Percentiles rank a stretch among this genome's conserved stretches.
Evolutionary conservation across 768 basidiomycete genomes (phyloP).

Genomic region (Macrocybe gigantea): DNA sequence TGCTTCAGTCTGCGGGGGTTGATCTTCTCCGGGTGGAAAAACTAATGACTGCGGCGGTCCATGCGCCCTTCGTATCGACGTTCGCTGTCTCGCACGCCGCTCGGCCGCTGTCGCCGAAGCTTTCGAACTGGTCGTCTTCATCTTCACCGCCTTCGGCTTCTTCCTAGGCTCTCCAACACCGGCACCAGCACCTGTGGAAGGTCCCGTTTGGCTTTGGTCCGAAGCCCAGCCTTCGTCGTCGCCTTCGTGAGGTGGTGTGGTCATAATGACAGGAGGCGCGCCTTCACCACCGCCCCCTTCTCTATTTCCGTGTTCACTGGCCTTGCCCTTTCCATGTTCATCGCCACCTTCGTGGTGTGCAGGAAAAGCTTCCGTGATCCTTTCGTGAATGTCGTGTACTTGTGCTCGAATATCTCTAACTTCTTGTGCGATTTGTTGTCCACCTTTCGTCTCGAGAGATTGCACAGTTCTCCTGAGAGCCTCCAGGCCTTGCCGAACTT

Average conservation of each 20-base stretch:
- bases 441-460: not conserved
- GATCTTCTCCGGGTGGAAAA: not conserved
- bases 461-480: constrained; percentile 5
- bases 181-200: constrained; percentile 3
- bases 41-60: constrained; percentile 2
- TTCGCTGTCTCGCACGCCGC: constrained; percentile 7
- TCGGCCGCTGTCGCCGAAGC: constrained; percentile 6
- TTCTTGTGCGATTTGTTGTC: constrained; percentile 3
- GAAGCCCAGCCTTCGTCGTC: constrained; percentile 66
- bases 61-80: constrained; percentile 9
- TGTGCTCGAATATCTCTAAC: not conserved
- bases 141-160: constrained; percentile 8
- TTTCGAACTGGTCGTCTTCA: constrained; percentile 1
- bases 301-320: not conserved
- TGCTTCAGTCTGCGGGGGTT: not conserved
- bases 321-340: not conserved
- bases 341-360: constrained; percentile 8
- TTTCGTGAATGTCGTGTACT: constrained; percentile 8
- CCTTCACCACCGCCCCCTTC: too few species aligned
- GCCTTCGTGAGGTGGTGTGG: constrained; percentile 25
- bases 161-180: constrained; percentile 5
- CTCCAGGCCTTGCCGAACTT: not conserved
- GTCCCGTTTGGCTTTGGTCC: constrained; percentile 34
- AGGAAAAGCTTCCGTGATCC: constrained; percentile 8
- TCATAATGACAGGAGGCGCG: constrained; percentile 2